phyloP scores from a whole-genome alignment of 2,329 filamentous ascomycete species.

The Orbilia brochopaga region DNA sequence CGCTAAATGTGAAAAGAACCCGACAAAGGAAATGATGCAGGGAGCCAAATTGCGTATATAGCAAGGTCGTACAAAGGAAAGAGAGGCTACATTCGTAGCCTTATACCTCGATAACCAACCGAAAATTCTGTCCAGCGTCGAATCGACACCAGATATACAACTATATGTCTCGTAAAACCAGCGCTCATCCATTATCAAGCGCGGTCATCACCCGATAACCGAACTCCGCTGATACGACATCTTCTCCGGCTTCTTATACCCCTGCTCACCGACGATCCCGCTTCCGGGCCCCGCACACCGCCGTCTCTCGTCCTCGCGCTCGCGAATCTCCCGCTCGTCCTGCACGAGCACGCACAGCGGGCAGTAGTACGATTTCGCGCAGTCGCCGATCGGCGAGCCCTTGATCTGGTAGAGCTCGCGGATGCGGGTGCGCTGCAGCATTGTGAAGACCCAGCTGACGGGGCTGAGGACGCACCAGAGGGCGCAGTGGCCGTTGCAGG shows the following conservation, averaged over 20 bases:
- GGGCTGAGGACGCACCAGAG: conserved; percentile 53
- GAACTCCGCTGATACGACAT: conserved; percentile 54
- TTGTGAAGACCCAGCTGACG: conserved; percentile 55
- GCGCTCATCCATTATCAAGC: not conserved
- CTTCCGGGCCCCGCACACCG: conserved; percentile 54
- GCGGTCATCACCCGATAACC: conserved; percentile 37
- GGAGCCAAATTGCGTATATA: conserved; percentile 4
- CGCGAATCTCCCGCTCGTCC: conserved; percentile 54
- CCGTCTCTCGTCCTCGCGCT: conserved; percentile 54
- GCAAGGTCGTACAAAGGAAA: conserved; percentile 17
- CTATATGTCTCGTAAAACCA: conserved; percentile 11
- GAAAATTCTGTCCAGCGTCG: no score
- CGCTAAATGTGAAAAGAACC: conserved; percentile 46
- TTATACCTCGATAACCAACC: not conserved
- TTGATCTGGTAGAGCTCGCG: conserved; percentile 54
- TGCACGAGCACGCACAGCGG: conserved; percentile 54
- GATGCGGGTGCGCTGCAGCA: conserved; percentile 54
- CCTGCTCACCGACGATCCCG: conserved; percentile 53
- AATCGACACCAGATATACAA: no score
- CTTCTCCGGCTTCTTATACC: conserved; percentile 54
- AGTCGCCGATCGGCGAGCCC: conserved; percentile 53
- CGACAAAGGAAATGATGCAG: conserved; percentile 4
- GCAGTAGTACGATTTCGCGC: conserved; percentile 55
- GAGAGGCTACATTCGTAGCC: not conserved
- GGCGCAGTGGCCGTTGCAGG: conserved; percentile 53